Percentiles rank a stretch among this genome's conserved stretches.
phyloP scores from a whole-genome alignment of 441 rosid species.

The Gossypium davidsonii region DNA sequence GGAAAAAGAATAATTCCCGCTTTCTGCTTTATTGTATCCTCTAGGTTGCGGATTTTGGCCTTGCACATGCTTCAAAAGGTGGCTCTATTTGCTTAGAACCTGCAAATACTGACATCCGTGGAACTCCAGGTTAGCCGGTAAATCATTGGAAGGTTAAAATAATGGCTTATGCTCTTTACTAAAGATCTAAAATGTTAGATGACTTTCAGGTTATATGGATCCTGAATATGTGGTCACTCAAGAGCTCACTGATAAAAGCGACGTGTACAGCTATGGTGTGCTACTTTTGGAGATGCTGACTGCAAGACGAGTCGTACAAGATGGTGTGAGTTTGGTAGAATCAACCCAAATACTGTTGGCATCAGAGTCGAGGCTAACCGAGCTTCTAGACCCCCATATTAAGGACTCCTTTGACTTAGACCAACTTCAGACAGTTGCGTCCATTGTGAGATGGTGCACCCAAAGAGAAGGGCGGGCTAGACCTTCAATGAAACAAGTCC shows the following conservation, averaged over 20 bases:
- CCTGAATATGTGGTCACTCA: constrained; percentile 83
- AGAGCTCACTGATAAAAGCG: constrained; percentile 89
- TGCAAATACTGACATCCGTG: constrained; percentile 71
- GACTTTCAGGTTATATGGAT: constrained; percentile 82
- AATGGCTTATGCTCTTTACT: neutral
- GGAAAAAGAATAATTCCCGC: neutral
- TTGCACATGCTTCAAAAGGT: constrained; percentile 78
- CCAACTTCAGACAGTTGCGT: constrained; percentile 60
- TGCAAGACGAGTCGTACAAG: constrained; percentile 65
- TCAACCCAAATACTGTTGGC: constrained; percentile 51
- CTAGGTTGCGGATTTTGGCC: constrained; percentile 97
- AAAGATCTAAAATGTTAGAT: constrained; percentile 8
- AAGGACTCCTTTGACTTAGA: constrained; percentile 54
- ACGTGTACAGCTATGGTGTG: constrained; percentile 91
- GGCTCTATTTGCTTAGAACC: constrained; percentile 86
- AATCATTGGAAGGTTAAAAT: neutral
- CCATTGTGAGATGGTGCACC: constrained; percentile 80
- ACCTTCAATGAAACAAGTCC: constrained; percentile 87
- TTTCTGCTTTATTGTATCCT: constrained; percentile 17
- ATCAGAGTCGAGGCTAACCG: constrained; percentile 49
- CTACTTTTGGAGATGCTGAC: constrained; percentile 75
- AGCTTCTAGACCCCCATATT: constrained; percentile 61
- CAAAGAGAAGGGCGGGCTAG: constrained; percentile 71
- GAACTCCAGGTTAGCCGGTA: constrained; percentile 81
- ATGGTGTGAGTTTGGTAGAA: constrained; percentile 71